Conservation (phyloP, 768 basidiomycete species). For the Russula sp. region DNA sequence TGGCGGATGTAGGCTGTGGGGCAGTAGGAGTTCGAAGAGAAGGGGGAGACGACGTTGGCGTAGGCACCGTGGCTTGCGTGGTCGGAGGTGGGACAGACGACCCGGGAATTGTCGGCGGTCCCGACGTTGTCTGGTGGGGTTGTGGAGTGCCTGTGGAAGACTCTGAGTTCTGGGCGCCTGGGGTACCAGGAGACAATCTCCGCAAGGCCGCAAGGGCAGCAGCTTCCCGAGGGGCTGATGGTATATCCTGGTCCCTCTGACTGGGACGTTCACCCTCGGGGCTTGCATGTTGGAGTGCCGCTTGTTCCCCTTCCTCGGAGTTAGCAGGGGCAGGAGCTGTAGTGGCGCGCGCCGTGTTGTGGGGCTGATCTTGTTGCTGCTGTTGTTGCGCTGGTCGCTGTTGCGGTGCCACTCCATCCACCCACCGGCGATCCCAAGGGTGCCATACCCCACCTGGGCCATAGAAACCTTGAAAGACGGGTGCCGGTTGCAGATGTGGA, state of each 20-base stretch:
- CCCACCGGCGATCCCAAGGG: conserved; percentile 14
- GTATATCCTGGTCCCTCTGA: conserved; percentile 14
- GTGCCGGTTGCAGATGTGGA: conserved; percentile 19
- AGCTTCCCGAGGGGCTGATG: conserved; percentile 39
- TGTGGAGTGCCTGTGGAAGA: neutral
- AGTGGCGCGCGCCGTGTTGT: neutral
- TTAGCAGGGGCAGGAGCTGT: neutral
- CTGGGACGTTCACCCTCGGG: neutral
- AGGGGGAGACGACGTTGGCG: conserved; percentile 1
- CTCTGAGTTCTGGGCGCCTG: neutral
- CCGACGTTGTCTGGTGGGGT: neutral
- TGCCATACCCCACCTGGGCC: conserved; percentile 19
- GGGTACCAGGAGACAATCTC: conserved; percentile 30
- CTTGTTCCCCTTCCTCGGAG: conserved; percentile 2
- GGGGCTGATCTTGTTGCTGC: neutral
- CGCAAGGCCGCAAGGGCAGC: conserved; percentile 64
- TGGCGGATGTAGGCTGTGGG: conserved; percentile 13
- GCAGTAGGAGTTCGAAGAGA: conserved; percentile 2
- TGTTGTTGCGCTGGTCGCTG: conserved; percentile 4
- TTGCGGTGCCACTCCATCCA: conserved; percentile 8
- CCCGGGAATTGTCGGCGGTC: conserved; percentile 10
- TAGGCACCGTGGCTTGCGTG: neutral
- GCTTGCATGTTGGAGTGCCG: neutral
- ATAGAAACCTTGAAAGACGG: conserved; percentile 20
- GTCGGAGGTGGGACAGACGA: neutral